Evolutionary conservation across 495 filamentous ascomycete genomes (phyloP).

Genomic region (Aspergillus leporis): DNA sequence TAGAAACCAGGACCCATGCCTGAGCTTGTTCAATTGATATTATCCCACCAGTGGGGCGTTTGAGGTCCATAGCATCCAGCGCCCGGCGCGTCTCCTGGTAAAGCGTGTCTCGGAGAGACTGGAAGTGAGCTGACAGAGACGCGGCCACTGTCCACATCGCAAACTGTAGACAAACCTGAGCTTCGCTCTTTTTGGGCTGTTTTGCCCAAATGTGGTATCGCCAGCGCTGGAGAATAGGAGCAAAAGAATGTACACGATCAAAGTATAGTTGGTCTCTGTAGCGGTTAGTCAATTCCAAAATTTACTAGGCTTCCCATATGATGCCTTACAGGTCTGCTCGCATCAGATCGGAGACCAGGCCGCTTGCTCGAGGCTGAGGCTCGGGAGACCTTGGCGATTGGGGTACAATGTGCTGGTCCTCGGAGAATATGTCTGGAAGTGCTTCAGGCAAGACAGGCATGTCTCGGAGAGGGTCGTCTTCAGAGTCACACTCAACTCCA

Average conservation of each 20-base stretch:
- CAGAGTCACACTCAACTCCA: slow-evolving; percentile 19
- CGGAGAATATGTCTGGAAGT: slow-evolving; percentile 1
- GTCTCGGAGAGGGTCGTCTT: slow-evolving; percentile 20
- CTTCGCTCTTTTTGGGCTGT: slow-evolving; percentile 26
- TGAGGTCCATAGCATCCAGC: slow-evolving; percentile 31
- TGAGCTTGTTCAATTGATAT: slow-evolving; percentile 47
- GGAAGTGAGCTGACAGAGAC: slow-evolving; percentile 53
- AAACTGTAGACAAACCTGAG: slow-evolving; percentile 48
- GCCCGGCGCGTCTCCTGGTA: slow-evolving; percentile 51
- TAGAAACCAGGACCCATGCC: slow-evolving; percentile 54
- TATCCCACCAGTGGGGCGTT: background rate
- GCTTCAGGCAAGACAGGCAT: slow-evolving; percentile 1
- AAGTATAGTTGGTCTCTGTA: slow-evolving; percentile 57
- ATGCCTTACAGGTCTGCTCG: slow-evolving; percentile 41
- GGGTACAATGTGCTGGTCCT: slow-evolving; percentile 1
- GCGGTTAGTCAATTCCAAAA: background rate
- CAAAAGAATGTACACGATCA: slow-evolving; percentile 55
- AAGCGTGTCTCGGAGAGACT: slow-evolving; percentile 42
- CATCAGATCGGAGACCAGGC: slow-evolving; percentile 34
- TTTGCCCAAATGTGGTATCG: slow-evolving; percentile 43
- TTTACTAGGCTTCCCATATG: background rate
- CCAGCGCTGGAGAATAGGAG: slow-evolving; percentile 53
- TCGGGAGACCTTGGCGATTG: slow-evolving; percentile 16
- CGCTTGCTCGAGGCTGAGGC: slow-evolving; percentile 9
- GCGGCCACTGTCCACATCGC: slow-evolving; percentile 59